Percentiles rank a stretch among this genome's conserved stretches.
Conservation (phyloP, 2,329 filamentous ascomycete genomes). For the Samsoniella hepiali region DNA sequence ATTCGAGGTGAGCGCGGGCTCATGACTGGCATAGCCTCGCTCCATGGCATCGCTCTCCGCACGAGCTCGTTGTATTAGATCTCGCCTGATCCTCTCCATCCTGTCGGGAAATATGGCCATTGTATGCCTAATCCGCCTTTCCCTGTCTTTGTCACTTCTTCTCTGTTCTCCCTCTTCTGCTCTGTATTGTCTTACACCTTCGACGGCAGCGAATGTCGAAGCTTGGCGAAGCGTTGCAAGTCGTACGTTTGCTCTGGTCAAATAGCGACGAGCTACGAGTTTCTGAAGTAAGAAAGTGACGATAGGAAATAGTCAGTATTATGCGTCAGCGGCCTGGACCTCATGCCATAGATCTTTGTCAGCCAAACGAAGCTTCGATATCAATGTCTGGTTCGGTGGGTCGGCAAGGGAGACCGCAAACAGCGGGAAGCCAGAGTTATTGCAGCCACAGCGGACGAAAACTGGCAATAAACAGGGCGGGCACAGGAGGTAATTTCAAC, state of each 20-base stretch:
- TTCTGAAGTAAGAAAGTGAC: too few species aligned
- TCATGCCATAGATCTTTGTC: not conserved
- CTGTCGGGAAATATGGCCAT: not conserved
- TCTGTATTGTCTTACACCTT: not conserved
- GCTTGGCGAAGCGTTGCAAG: not conserved
- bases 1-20: not conserved
- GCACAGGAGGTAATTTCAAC: not conserved
- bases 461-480: not conserved
- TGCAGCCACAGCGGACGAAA: not conserved
- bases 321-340: not conserved
- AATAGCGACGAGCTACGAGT: too few species aligned
- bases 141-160: not conserved
- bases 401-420: not conserved
- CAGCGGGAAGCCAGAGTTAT: not conserved
- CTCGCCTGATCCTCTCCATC: conserved; percentile 4
- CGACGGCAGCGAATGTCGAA: not conserved
- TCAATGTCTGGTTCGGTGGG: conserved; percentile 5
- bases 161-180: not conserved
- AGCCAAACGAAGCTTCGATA: not conserved
- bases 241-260: not conserved
- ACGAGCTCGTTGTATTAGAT: conserved; percentile 12
- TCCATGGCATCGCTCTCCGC: not conserved
- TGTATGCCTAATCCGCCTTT: not conserved
- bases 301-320: not conserved
- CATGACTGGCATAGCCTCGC: not conserved